A percentile compares a stretch with the other conserved stretches of the same genome.
Conservation (phyloP, 345 rosid genomes). For the Eucalyptus microcorys region DNA sequence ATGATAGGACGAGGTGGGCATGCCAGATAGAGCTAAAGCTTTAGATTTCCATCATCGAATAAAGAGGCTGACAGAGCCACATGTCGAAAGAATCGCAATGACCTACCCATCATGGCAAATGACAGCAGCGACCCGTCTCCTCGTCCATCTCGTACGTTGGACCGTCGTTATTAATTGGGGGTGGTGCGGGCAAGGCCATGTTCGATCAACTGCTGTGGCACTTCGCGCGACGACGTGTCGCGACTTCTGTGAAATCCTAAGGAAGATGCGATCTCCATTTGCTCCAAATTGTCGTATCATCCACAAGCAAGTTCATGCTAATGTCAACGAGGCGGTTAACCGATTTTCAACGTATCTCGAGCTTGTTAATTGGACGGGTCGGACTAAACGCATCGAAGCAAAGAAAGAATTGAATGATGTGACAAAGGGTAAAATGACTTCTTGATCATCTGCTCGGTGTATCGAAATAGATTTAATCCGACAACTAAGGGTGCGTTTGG, state of each 20-base stretch:
- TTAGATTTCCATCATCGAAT: neutral
- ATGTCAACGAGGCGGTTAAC: neutral
- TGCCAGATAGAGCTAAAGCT: neutral
- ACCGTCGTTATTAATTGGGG: neutral
- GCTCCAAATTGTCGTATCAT: neutral
- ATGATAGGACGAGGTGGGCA: neutral
- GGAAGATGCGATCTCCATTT: neutral
- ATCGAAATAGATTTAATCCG: neutral
- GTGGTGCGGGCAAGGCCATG: neutral
- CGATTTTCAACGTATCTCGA: neutral
- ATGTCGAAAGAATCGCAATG: neutral
- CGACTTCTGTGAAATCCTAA: neutral
- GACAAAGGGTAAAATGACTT: neutral
- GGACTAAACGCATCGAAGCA: neutral
- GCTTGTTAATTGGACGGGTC: neutral
- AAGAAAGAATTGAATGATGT: neutral
- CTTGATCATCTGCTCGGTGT: neutral
- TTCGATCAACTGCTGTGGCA: neutral
- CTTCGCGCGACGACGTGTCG: neutral
- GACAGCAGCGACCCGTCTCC: neutral
- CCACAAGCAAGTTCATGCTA: neutral
- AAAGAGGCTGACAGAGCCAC: neutral
- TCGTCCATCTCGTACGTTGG: neutral
- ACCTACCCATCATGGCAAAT: neutral
- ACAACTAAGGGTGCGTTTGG: accelerated